phyloP scores from a whole-genome alignment of 164 flowering plant genomes.

The Vitis vinifera region ASM3070453v1 NC_081815.1:1320001-1320500 shows the following conservation, averaged over 20 bases:
- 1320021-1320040: conserved; percentile 42
- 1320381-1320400: neutral
- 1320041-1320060: conserved; percentile 25
- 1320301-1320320: neutral
- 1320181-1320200: conserved; percentile 42
- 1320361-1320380: conserved; percentile 4
- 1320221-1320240: conserved; percentile 45
- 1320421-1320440: too few relatives aligned
- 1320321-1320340: neutral
- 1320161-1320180: conserved; percentile 40
- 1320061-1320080: conserved; percentile 33
- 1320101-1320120: conserved; percentile 32
- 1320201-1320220: conserved; percentile 58
- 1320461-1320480: too few relatives aligned
- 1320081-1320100: conserved; percentile 38
- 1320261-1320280: conserved; percentile 37
- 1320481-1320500: too few relatives aligned
- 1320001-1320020: conserved; percentile 39
- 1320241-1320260: conserved; percentile 41
- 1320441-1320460: too few relatives aligned
- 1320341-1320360: neutral
- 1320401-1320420: neutral
- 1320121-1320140: conserved; percentile 49
- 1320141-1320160: conserved; percentile 41
- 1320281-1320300: conserved; percentile 26